Conservation (phyloP, 192 early-diverging fungal species). For the Bifiguratus adelaidae region DNA sequence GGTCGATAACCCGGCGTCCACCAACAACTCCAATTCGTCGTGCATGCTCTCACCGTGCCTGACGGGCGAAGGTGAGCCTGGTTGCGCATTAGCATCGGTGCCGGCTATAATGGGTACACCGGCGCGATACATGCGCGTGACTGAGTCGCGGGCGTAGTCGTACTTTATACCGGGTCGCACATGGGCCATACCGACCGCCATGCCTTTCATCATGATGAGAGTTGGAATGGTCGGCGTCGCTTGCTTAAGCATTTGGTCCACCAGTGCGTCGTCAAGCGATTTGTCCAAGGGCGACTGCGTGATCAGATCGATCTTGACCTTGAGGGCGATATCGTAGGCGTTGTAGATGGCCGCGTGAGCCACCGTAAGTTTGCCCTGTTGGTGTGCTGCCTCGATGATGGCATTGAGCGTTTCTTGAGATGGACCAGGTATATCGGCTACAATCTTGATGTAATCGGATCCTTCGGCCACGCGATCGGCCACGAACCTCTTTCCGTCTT, state of each 20-base stretch:
- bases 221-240: neutral
- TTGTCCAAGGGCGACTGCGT: neutral
- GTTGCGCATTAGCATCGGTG: neutral
- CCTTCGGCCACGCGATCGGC: neutral
- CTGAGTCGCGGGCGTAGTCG: neutral
- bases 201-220: conserved; percentile 1
- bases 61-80: neutral
- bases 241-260: neutral
- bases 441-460: conserved; percentile 1
- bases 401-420: neutral
- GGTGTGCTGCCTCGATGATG: neutral
- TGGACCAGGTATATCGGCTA: neutral
- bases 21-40: neutral
- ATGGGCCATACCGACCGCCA: no score
- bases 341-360: neutral
- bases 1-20: neutral
- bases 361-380: neutral
- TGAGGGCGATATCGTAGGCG: conserved; percentile 1
- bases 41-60: conserved; percentile 1
- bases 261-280: neutral
- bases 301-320: neutral
- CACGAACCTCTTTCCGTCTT: neutral
- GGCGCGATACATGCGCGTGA: neutral
- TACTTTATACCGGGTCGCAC: neutral
- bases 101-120: neutral